Evolutionary conservation across 1,139 yeast genomes (phyloP).

Genomic region (Yamadazyma songkhlaensis): DNA sequence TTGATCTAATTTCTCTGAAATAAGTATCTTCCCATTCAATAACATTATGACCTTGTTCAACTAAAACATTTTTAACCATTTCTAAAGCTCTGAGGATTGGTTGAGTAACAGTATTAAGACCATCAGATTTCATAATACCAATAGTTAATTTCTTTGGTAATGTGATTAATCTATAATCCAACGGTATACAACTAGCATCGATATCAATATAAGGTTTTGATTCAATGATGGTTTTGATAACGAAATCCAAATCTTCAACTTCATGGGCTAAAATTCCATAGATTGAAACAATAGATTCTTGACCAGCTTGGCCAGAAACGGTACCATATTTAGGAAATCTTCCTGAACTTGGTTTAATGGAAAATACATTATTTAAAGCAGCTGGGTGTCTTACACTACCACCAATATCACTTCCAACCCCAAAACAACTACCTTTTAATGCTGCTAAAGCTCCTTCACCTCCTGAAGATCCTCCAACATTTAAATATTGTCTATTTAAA

Average conservation of each 20-base stretch:
- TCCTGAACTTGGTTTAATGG: slow-evolving; percentile 45
- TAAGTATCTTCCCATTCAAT: slow-evolving; percentile 12
- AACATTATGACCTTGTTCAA: slow-evolving; percentile 9
- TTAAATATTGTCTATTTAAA: slow-evolving; percentile 19
- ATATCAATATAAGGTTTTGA: slow-evolving; percentile 6
- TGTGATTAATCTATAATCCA: slow-evolving; percentile 4
- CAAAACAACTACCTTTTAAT: slow-evolving; percentile 19
- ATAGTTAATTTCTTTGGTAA: slow-evolving; percentile 8
- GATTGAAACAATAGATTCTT: slow-evolving; percentile 11
- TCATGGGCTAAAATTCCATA: slow-evolving; percentile 10
- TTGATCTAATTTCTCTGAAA: slow-evolving; percentile 12
- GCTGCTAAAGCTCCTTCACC: slow-evolving; percentile 26
- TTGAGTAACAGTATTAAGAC: slow-evolving; percentile 10
- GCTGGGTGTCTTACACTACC: slow-evolving; percentile 62
- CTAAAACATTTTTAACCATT: slow-evolving; percentile 6
- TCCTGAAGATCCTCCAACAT: slow-evolving; percentile 26
- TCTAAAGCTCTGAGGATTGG: slow-evolving; percentile 10
- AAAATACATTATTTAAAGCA: slow-evolving; percentile 51
- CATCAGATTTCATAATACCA: slow-evolving; percentile 12
- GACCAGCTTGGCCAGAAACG: slow-evolving; percentile 13
- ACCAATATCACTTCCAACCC: slow-evolving; percentile 62
- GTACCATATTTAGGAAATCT: slow-evolving; percentile 13
- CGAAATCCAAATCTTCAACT: slow-evolving; percentile 6
- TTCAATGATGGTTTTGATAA: slow-evolving; percentile 5
- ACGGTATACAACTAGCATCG: slow-evolving; percentile 13